A percentile compares a stretch with the other conserved stretches of the same genome.
Evolutionary conservation across 2,329 filamentous ascomycete species (phyloP).

Genomic region (Fusarium clavum): DNA sequence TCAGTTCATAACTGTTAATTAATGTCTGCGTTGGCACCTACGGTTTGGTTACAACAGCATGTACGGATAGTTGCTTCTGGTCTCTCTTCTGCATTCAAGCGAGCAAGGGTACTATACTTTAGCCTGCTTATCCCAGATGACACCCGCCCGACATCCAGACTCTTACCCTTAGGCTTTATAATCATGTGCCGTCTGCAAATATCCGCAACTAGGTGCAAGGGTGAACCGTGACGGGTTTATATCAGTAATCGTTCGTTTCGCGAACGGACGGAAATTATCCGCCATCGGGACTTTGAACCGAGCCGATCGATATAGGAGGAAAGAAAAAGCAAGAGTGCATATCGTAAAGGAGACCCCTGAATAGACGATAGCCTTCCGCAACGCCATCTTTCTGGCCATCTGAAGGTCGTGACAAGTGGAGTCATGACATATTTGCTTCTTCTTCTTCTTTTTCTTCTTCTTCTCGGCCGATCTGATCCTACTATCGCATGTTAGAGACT

Average conservation of each 20-base stretch:
- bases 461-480: background rate
- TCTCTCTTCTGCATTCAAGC: background rate
- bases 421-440: constrained; percentile 13
- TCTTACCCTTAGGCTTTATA: background rate
- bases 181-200: constrained; percentile 19
- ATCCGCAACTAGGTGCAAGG: background rate
- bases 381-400: background rate
- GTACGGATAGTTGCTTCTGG: background rate
- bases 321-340: constrained; percentile 4
- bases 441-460: background rate
- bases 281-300: background rate
- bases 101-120: background rate
- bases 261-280: background rate
- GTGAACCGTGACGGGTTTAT: background rate
- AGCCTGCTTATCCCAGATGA: background rate
- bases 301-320: background rate
- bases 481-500: background rate
- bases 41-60: background rate
- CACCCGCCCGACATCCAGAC: background rate
- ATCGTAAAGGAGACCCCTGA: background rate
- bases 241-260: background rate
- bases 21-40: background rate
- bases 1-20: constrained; percentile 5
- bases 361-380: background rate
- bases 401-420: background rate